phyloP scores from a whole-genome alignment of 768 basidiomycete species.

The Naganishia antarctica region DNA sequence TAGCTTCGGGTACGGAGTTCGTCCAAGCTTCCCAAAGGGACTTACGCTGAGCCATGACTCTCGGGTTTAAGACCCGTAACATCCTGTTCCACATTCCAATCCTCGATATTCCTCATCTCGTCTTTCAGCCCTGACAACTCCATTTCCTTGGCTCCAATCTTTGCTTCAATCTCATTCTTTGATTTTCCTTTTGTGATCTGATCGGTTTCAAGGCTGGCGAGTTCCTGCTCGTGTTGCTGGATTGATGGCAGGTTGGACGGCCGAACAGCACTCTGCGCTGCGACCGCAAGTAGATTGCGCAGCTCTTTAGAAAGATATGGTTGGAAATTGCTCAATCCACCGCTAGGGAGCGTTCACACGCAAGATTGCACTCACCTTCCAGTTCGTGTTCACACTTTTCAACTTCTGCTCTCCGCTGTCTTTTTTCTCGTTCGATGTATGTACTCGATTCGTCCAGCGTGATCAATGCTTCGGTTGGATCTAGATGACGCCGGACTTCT shows the following conservation, averaged over 20 bases:
- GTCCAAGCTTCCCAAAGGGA: too few relatives aligned
- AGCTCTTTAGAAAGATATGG: background rate
- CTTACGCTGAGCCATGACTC: conserved; percentile 14
- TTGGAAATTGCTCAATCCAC: background rate
- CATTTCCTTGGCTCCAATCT: conserved; percentile 20
- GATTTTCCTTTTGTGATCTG: conserved; percentile 14
- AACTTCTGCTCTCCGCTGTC: conserved; percentile 12
- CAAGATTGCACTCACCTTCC: background rate
- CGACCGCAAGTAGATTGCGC: conserved; percentile 10
- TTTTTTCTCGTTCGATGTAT: conserved; percentile 14
- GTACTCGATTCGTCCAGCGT: conserved; percentile 17
- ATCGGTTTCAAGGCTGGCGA: conserved; percentile 16
- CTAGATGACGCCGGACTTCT: conserved; percentile 7
- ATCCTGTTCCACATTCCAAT: conserved; percentile 18
- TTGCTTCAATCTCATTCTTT: conserved; percentile 16
- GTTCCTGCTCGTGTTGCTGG: conserved; percentile 19
- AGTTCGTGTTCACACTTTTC: conserved; percentile 18
- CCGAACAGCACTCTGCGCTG: background rate
- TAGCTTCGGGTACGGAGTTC: too few relatives aligned
- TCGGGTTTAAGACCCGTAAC: conserved; percentile 14
- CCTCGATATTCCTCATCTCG: conserved; percentile 12
- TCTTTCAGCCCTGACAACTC: conserved; percentile 11
- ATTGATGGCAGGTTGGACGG: conserved; percentile 17
- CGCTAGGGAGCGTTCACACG: too few relatives aligned
- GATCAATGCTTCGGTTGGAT: conserved; percentile 13